Evolutionary conservation across 805 yeast genomes (phyloP), one percentile per base, ranked within the genome.

Genomic region (Metschnikowia lachancei): DNA sequence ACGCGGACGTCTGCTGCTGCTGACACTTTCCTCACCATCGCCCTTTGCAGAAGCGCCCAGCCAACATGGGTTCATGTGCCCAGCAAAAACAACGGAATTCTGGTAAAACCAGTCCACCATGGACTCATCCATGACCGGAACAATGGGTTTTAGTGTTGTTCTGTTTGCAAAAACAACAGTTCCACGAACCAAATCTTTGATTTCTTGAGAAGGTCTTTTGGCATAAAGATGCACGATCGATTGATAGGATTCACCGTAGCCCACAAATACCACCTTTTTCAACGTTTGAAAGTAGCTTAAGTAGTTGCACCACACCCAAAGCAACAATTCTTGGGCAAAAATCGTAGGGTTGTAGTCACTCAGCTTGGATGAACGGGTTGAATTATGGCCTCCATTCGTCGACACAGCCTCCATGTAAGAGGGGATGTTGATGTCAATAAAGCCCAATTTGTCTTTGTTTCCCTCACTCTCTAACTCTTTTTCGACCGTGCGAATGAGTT

Each of bases 241-340:
- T 36, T 87, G 83, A 58, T 87, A 86, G 0, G 97, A 82, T 47
- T 89, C 95, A 33, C 99, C 99, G 53, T 85, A 78, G 7, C 97
- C 97, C 32, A 91, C 76, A 61, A 92, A 82, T 0, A 87, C 83
- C 28, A 94, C 63, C 53, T 86, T 87, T 37, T 80, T 70, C 36
- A 87, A 80, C 43, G 78, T 77, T 13, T 62, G 55, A 55, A 90
- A 87, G 61, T 84, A 87, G 50, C 85, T 82, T 43, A 94, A 68
- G 59, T 87, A 89, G 62, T 90, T 87, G 63, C 92, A 98, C 97
- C 98, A 94, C 14, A 94, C 58, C 61, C 86, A 86, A 10, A 87
- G 64, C 36, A 89, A 60, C 1, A 86, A 73, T 57, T 90, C 97
- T 62, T 89, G 96, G 1, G 94, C 76, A 16, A 84, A 76, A 10